Conservation (phyloP, 768 basidiomycete genomes). For the Paxillus involutus region DNA sequence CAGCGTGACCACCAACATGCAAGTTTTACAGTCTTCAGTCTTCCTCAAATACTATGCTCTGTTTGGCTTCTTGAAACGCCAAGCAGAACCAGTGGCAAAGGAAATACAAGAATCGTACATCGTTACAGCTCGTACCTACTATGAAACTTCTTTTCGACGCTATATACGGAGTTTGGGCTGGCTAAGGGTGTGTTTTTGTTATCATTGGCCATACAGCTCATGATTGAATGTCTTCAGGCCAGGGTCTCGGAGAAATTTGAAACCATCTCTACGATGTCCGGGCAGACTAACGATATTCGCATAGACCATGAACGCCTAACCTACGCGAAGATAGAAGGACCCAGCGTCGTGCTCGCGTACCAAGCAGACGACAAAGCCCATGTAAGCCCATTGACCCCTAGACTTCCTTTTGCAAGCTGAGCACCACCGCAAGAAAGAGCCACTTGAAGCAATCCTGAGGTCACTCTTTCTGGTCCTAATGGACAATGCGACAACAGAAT, state of each 20-base stretch:
- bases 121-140: slow-evolving; percentile 82
- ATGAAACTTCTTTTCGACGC: slow-evolving; percentile 92
- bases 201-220: background rate
- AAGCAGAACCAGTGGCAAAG: slow-evolving; percentile 75
- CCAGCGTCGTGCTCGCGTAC: slow-evolving; percentile 78
- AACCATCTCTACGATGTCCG: slow-evolving; percentile 49
- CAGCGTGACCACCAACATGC: slow-evolving; percentile 89
- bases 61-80: slow-evolving; percentile 82
- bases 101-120: slow-evolving; percentile 90
- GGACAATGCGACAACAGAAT: slow-evolving; percentile 94
- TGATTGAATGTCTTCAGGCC: slow-evolving; percentile 40
- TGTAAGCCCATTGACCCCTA: slow-evolving; percentile 51
- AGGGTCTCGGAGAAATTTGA: slow-evolving; percentile 72
- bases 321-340: slow-evolving; percentile 76
- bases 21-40: slow-evolving; percentile 85
- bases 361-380: slow-evolving; percentile 87
- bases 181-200: slow-evolving; percentile 57
- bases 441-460: slow-evolving; percentile 80
- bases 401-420: slow-evolving; percentile 10
- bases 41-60: slow-evolving; percentile 81
- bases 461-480: slow-evolving; percentile 87
- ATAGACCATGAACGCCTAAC: slow-evolving; percentile 58
- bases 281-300: slow-evolving; percentile 37
- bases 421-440: slow-evolving; percentile 59
- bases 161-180: slow-evolving; percentile 81